These are phyloP conservation scores for Auricularia sp. DNA, from an alignment of 768 basidiomycete genomes.

Conservation along the genomic window DNA sequence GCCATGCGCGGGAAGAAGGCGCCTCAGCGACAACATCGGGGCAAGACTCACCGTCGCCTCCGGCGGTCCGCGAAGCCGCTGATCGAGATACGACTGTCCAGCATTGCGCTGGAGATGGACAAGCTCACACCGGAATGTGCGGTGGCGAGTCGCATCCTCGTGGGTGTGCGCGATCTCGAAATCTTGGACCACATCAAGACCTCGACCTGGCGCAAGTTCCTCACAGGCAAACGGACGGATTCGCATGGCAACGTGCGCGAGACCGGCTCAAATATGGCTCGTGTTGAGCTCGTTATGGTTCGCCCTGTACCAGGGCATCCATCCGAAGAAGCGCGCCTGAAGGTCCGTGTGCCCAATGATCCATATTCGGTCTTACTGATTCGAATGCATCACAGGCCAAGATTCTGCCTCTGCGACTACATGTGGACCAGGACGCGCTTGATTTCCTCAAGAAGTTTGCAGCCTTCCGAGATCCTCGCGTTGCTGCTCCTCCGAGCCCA, in stretches of 20 bases:
- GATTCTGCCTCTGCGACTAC: conserved; percentile 77
- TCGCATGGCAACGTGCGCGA: conserved; percentile 82
- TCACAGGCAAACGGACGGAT: conserved; percentile 77
- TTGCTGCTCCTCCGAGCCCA: conserved; percentile 20
- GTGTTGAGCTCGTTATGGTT: conserved; percentile 66
- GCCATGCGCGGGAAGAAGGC: neutral
- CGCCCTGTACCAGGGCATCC: conserved; percentile 57
- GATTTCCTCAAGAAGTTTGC: conserved; percentile 97
- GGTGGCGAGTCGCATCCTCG: conserved; percentile 54
- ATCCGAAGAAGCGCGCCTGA: conserved; percentile 68
- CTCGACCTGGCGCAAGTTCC: conserved; percentile 96
- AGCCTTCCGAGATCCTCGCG: conserved; percentile 64
- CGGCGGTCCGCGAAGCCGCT: conserved; percentile 66
- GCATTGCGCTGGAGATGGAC: conserved; percentile 57
- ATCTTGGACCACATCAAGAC: conserved; percentile 97
- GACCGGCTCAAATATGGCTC: conserved; percentile 90
- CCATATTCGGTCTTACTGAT: conserved; percentile 2
- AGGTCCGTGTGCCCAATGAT: conserved; percentile 37
- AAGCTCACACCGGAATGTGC: conserved; percentile 45
- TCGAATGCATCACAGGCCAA: conserved; percentile 50
- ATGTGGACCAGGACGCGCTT: conserved; percentile 96
- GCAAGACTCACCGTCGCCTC: conserved; percentile 29
- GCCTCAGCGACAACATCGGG: neutral
- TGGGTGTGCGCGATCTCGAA: conserved; percentile 64
- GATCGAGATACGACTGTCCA: conserved; percentile 73